These are phyloP conservation scores for Gremmenia infestans DNA, from an alignment of 2,329 filamentous ascomycete genomes.

Conservation along the genomic window DNA sequence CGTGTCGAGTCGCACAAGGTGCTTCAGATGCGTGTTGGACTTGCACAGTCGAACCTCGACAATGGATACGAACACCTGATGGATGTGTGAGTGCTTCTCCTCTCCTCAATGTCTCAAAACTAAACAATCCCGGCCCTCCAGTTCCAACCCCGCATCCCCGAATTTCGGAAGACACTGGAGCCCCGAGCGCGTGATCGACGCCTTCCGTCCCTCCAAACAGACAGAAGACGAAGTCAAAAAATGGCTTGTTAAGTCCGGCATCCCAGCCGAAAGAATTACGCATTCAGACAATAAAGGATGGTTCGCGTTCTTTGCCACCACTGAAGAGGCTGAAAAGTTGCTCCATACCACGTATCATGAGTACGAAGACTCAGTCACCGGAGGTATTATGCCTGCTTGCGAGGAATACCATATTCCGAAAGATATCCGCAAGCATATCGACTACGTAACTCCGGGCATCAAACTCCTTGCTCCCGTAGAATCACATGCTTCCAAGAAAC, in stretches of 20 bases:
- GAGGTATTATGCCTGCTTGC: constrained; percentile 30
- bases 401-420: constrained; percentile 42
- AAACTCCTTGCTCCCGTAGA: constrained; percentile 38
- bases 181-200: constrained; percentile 29
- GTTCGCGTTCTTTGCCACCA: constrained; percentile 34
- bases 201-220: constrained; percentile 30
- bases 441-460: constrained; percentile 44
- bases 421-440: constrained; percentile 43
- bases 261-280: constrained; percentile 28
- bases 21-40: constrained; percentile 24
- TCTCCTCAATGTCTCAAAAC: constrained; percentile 16
- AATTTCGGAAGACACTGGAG: constrained; percentile 35
- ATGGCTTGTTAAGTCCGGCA: constrained; percentile 33
- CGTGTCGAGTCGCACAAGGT: constrained; percentile 18
- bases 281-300: constrained; percentile 35
- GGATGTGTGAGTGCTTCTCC: constrained; percentile 21
- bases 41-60: constrained; percentile 22
- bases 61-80: constrained; percentile 22
- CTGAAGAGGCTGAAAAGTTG: constrained; percentile 31
- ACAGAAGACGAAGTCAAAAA: constrained; percentile 30
- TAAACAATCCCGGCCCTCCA: constrained; percentile 1
- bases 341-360: constrained; percentile 32
- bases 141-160: constrained; percentile 22
- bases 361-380: constrained; percentile 42
- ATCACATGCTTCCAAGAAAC: constrained; percentile 12